Conservation (phyloP, 2,329 filamentous ascomycete species). For the Trichoderma cornu-damae region DNA sequence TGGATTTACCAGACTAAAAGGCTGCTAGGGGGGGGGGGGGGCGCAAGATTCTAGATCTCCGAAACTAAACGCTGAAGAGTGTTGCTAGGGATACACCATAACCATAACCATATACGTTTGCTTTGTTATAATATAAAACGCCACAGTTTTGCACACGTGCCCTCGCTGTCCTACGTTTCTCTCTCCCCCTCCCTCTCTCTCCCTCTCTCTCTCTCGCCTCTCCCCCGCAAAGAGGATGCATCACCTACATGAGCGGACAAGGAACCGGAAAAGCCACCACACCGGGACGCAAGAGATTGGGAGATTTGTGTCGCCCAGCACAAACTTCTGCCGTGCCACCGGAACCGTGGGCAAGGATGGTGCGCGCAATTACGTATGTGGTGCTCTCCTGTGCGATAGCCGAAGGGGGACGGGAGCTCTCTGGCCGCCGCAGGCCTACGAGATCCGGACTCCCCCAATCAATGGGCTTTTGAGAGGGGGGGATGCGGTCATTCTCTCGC, state of each 20-base stretch:
- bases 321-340: neutral
- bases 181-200: neutral
- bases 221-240: neutral
- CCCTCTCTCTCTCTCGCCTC: neutral
- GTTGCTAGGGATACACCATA: neutral
- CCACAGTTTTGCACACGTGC: slow-evolving; percentile 7
- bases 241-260: neutral
- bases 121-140: too few relatives aligned
- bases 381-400: slow-evolving; percentile 17
- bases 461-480: neutral
- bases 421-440: neutral
- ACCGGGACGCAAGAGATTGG: neutral
- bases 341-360: too few relatives aligned
- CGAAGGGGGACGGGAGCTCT: slow-evolving; percentile 6
- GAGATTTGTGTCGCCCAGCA: slow-evolving; percentile 5
- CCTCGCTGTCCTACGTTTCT: slow-evolving; percentile 1
- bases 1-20: neutral
- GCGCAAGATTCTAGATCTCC: neutral
- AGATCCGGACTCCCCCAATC: slow-evolving; percentile 6
- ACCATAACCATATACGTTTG: neutral
- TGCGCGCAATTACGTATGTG: slow-evolving; percentile 6
- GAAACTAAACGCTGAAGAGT: neutral
- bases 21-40: too few relatives aligned
- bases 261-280: too few relatives aligned
- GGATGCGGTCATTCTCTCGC: slow-evolving; percentile 14